Base-by-base conservation (phyloP, 2,329 filamentous ascomycete genomes). In the Colletotrichum sp. region DNA sequence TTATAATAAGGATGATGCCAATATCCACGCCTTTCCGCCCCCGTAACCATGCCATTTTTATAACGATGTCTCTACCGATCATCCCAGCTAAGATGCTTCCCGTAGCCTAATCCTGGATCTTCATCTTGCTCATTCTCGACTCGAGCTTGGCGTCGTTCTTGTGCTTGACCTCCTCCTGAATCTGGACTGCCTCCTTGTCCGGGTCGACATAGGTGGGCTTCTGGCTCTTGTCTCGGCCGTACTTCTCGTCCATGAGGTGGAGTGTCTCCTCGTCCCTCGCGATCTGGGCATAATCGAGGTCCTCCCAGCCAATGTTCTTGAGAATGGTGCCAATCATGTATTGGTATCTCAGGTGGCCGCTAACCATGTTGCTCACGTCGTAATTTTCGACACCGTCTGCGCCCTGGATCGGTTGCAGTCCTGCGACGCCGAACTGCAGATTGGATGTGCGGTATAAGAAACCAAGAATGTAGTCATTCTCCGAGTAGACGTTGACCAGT, bases 401-500 rank as follows among this genome's bases (percentile, higher is more conserved):
- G 16, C 92, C 93, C 55, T 91, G 88, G 36, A 97, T 91, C 18
- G 90, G 90, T 82, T 98, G 94, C 21, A 99, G 86, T 1, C 96
- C 96, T 0, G 96, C 96, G 39, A 99, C 90, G 3, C 96, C 96
- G 76, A 94, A 93, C 78, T 97, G 93, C 66, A 96, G 91, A 79
- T 93, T 95, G 70, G 94, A 95, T 4, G 92, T 95, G 67, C 96
- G 93, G 83, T 96, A 98, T 52, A 98, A 87, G 82, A 98, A 98
- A 1, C 93, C 96, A 4, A 99, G 92, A 28, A 98, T 92, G 78
- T 95, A 96, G 83, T 99, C 96, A 63, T 95, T 94, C 67, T 94
- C 92, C 1, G 95, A 98, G 83, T 93, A 98, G 5, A 97, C 95
- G 79, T 98, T 99, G 81, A 98, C 90, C n/a, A 98, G 88, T 26